Conservation (phyloP, 768 basidiomycete species). For the Leccinum variicolor region DNA sequence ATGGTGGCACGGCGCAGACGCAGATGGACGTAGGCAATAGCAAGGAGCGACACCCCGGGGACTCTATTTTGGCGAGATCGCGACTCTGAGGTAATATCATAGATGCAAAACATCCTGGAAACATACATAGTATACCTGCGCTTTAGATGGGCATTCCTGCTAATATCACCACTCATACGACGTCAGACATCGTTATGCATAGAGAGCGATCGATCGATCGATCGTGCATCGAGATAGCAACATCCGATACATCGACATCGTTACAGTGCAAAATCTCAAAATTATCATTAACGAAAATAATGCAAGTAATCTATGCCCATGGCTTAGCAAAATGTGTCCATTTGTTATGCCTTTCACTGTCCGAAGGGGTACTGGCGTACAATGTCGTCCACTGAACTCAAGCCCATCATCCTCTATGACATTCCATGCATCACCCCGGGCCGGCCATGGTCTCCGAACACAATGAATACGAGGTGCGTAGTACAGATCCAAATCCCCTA, state of each 20-base stretch:
- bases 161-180: constrained; percentile 9
- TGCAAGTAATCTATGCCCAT: not conserved
- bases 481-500: not conserved
- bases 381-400: constrained; percentile 10
- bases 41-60: not conserved
- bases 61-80: constrained; percentile 11
- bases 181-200: not conserved
- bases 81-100: constrained; percentile 13
- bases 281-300: not conserved
- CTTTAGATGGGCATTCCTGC: not conserved
- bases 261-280: not conserved
- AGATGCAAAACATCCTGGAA: not conserved
- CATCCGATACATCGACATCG: not conserved
- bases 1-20: not conserved
- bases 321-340: not conserved
- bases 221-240: not conserved
- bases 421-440: constrained; percentile 27
- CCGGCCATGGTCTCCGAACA: constrained; percentile 37
- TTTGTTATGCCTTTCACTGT: not conserved
- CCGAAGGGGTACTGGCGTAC: too few relatives aligned
- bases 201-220: not conserved
- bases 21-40: not conserved
- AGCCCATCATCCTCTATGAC: constrained; percentile 35
- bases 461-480: constrained; percentile 13
- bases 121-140: not conserved